Base-by-base conservation (phyloP, 2,329 filamentous ascomycete species). In the Alternaria gaisen region DNA sequence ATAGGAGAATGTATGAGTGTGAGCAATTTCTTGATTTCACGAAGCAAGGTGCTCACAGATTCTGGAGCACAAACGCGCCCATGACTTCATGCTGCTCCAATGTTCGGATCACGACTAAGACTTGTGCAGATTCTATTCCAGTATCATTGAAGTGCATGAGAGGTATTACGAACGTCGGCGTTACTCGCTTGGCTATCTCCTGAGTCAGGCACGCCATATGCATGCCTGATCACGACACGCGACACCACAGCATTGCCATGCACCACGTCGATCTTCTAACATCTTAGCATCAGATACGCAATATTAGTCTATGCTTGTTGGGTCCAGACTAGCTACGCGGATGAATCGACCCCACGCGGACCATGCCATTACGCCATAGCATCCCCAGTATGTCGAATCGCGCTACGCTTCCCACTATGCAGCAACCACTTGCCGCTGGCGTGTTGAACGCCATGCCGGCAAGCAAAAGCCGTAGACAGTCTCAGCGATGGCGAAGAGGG, bases 311-410 rank as follows among this genome's bases (percentile, higher is more conserved):
- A 24, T 16, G 16, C 18, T 14, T 22, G 18, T 46, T 22, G 14
- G 5, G n/a, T 16, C 9, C 16, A 46, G n/a, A 12, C 24, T 44
- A 46, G 38, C 48, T 51, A 16, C 50, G 7, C 14, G 36, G 11
- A 16, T 14, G 32, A 6, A 38, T 20, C 4, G 38, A 14, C 36
- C 40, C 56, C 32, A 51, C 40, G 9, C 41, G 28, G 38, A 58
- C 48, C 57, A 12, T 56, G 57, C 43, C 57, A 59, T 59, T 43
- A 43, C 57, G 57, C 38, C 52, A 59, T 59, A 51, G 3, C 20
- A n/a, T 16, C 52, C 28, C 57, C 52, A 56, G 57, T 50, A 59
- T 59, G 51, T 55, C 57, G 44, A 48, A 47, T 56, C 20, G 34
- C 57, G 36, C 51, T 46, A 50, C 28, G 44, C 26, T 22, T 38